These are phyloP conservation scores for Sutorius australiensis DNA, from an alignment of 768 basidiomycete species.

Conservation along the genomic window DNA sequence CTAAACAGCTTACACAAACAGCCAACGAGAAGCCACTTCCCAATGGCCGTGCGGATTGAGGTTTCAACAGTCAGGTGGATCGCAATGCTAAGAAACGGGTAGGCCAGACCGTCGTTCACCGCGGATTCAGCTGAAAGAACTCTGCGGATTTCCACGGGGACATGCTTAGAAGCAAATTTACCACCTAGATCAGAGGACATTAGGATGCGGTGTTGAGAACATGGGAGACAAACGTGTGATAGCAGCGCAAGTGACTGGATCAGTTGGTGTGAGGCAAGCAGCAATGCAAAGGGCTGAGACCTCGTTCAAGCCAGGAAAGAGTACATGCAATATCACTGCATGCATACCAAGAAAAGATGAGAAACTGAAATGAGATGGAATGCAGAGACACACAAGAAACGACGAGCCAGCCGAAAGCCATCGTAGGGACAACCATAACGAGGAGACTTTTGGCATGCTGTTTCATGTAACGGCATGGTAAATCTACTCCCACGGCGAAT, in stretches of 20 bases:
- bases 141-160: slow-evolving; percentile 71
- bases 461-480: slow-evolving; percentile 81
- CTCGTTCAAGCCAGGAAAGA: slow-evolving; percentile 71
- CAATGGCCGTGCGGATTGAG: slow-evolving; percentile 58
- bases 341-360: not conserved
- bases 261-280: slow-evolving; percentile 89
- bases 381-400: slow-evolving; percentile 49
- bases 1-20: slow-evolving; percentile 53
- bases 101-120: slow-evolving; percentile 93
- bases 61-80: slow-evolving; percentile 79
- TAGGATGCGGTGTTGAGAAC: not conserved
- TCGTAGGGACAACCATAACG: slow-evolving; percentile 76
- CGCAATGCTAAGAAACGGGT: slow-evolving; percentile 85
- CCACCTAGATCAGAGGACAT: slow-evolving; percentile 44
- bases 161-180: slow-evolving; percentile 63
- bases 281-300: slow-evolving; percentile 81
- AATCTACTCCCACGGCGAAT: slow-evolving; percentile 93
- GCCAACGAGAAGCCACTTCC: slow-evolving; percentile 83
- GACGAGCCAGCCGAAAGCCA: slow-evolving; percentile 82
- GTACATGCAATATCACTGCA: slow-evolving; percentile 59
- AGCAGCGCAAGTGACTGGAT: slow-evolving; percentile 87
- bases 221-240: slow-evolving; percentile 54
- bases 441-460: slow-evolving; percentile 70
- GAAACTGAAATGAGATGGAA: not conserved
- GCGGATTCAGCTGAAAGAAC: slow-evolving; percentile 88